Conservation (phyloP, 2,329 filamentous ascomycete genomes). For the Chaetothyriales sp. region DNA sequence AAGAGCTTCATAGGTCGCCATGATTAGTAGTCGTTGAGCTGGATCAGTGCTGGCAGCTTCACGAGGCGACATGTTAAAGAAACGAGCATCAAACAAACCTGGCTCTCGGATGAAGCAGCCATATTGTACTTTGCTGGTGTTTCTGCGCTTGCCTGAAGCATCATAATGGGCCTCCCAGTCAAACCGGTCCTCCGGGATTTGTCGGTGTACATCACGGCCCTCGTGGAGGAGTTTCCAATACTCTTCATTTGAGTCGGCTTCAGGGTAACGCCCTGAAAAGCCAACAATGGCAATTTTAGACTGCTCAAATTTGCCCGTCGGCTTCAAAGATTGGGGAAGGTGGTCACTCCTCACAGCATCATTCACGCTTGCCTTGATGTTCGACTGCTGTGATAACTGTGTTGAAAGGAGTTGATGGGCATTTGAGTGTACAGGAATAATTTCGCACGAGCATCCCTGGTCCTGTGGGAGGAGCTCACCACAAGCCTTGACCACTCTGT, state of each 20-base stretch:
- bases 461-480: not conserved
- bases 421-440: not conserved
- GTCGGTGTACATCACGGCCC: conserved; percentile 20
- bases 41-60: conserved; percentile 32
- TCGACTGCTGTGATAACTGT: not conserved
- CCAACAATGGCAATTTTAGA: conserved; percentile 51
- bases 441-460: conserved; percentile 1
- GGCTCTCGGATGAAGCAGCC: conserved; percentile 27
- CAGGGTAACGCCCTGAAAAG: conserved; percentile 58
- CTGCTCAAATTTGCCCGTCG: conserved; percentile 1
- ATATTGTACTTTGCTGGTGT: conserved; percentile 20
- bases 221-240: conserved; percentile 25
- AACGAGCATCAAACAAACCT: conserved; percentile 25
- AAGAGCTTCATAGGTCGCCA: conserved; percentile 59
- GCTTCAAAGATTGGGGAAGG: not conserved
- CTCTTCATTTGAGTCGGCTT: conserved; percentile 17
- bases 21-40: conserved; percentile 35
- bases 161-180: conserved; percentile 23
- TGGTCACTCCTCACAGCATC: not conserved
- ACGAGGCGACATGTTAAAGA: conserved; percentile 26
- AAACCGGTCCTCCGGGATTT: conserved; percentile 23
- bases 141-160: conserved; percentile 21
- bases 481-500: conserved; percentile 1
- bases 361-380: not conserved
- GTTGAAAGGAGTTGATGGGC: not conserved